Conservation (phyloP, 176 grass and related monocot genomes). For the Elaeis guineensis region DNA sequence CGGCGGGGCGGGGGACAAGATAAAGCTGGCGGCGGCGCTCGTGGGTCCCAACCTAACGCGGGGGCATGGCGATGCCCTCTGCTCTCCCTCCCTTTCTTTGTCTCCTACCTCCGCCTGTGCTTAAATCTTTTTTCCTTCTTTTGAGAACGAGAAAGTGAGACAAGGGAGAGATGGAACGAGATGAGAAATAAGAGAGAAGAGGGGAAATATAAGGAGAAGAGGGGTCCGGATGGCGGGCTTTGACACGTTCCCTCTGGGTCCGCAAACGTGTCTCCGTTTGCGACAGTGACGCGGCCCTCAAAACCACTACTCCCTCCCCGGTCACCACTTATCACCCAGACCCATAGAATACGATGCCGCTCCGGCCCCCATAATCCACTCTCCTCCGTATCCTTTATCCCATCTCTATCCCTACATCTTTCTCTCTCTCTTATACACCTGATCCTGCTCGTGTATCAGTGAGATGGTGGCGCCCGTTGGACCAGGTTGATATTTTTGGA, state of each 20-base stretch:
- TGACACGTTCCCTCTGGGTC: constrained; percentile 12
- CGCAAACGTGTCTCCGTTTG: constrained; percentile 1
- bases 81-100: no score
- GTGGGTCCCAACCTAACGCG: no score
- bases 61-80: no score
- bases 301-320: not conserved
- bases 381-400: no score
- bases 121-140: constrained; percentile 10
- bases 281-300: not conserved
- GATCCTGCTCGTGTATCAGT: no score
- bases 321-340: not conserved
- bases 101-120: no score
- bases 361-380: not conserved
- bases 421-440: no score
- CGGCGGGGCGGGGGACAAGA: not conserved
- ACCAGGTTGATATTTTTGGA: no score
- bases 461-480: no score
- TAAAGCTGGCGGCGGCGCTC: not conserved
- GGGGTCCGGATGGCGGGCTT: not conserved
- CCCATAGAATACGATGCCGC: not conserved
- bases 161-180: not conserved
- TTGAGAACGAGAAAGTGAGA: not conserved
- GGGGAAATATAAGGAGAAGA: no score
- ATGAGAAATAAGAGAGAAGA: no score
- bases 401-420: no score